A percentile compares a stretch with the other conserved stretches of the same genome.
These are phyloP conservation scores for Solanum lycopersicoides DNA, from an alignment of 257 asterid species.

Conservation along the genomic window DNA sequence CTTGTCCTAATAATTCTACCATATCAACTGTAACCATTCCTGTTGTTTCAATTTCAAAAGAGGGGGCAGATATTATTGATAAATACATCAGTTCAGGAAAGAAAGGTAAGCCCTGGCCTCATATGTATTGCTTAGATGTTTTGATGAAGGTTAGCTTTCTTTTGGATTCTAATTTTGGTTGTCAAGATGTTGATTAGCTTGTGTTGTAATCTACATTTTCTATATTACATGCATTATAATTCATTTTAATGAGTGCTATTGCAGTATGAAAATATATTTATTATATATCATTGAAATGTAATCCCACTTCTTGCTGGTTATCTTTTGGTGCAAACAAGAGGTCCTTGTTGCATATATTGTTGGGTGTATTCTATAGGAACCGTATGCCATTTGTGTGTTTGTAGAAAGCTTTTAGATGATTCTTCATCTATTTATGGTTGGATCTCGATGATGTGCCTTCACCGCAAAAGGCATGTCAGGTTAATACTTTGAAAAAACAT, in stretches of 20 bases:
- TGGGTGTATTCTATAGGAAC: not conserved
- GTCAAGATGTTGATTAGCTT: not conserved
- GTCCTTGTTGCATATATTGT: not conserved
- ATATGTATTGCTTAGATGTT: not conserved
- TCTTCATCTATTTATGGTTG: not conserved
- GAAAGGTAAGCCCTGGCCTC: constrained; percentile 31
- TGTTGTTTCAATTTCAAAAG: constrained; percentile 62
- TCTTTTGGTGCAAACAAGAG: not conserved
- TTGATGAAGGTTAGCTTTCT: not conserved
- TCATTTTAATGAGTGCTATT: not conserved
- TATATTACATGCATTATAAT: not conserved
- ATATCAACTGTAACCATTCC: constrained; percentile 55
- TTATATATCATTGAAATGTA: not conserved
- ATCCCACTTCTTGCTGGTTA: not conserved
- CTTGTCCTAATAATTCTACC: constrained; percentile 54
- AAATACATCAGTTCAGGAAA: constrained; percentile 41
- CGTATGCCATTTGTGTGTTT: not conserved
- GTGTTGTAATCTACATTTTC: not conserved
- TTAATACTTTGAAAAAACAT: not conserved
- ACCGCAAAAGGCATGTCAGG: not conserved
- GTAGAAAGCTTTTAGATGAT: not conserved
- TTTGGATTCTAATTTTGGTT: not conserved
- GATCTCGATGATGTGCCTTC: not conserved
- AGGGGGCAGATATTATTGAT: constrained; percentile 65
- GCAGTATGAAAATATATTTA: not conserved